These are phyloP conservation scores for Sarocladium kiliense DNA, from an alignment of 2,329 filamentous ascomycete species.

Conservation along the genomic window DNA sequence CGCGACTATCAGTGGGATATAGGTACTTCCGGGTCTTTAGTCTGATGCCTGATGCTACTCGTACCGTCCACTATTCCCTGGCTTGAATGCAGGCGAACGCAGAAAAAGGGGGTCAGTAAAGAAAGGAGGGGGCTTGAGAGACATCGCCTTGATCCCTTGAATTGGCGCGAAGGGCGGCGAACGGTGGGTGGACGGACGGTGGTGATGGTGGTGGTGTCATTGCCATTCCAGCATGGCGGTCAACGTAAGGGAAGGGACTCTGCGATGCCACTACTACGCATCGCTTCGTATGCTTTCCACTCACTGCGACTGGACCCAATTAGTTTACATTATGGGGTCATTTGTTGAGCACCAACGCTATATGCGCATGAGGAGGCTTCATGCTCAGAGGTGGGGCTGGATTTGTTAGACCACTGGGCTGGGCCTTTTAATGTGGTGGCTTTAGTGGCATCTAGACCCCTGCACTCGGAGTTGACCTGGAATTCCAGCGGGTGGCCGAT, in stretches of 20 bases:
- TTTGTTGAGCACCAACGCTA: neutral
- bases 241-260: neutral
- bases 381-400: neutral
- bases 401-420: neutral
- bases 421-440: no score
- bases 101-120: neutral
- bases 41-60: neutral
- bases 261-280: neutral
- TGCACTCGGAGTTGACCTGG: neutral
- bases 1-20: neutral
- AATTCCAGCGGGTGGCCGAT: neutral
- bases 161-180: neutral
- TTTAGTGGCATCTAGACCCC: conserved; percentile 5
- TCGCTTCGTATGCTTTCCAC: neutral
- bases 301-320: neutral
- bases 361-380: conserved; percentile 1
- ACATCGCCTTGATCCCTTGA: neutral
- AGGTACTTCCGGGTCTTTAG: neutral
- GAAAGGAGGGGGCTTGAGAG: conserved; percentile 1
- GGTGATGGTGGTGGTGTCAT: neutral
- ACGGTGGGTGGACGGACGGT: neutral
- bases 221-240: conserved; percentile 1
- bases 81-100: neutral
- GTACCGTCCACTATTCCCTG: neutral
- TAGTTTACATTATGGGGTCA: neutral